These are phyloP conservation scores for Codiaeum variegatum DNA, from an alignment of 441 rosid species.

Conservation along the genomic window DNA sequence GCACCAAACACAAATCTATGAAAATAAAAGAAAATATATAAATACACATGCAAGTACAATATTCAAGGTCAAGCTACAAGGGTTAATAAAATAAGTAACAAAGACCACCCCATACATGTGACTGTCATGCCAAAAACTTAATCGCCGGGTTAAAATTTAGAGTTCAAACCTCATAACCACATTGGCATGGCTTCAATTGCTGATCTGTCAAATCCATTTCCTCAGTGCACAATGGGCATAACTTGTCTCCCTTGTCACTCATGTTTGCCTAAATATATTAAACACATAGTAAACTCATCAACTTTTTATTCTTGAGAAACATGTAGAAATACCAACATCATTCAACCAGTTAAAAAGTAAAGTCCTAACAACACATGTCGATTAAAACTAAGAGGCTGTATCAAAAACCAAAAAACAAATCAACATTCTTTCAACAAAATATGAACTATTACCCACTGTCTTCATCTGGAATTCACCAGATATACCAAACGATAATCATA, in stretches of 20 bases:
- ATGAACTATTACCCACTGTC: background rate
- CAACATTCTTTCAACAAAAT: background rate
- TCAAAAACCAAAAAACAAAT: background rate
- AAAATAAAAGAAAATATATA: slow-evolving; percentile 1
- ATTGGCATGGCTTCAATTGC: slow-evolving; percentile 91
- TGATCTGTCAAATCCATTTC: slow-evolving; percentile 96
- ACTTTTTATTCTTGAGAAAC: background rate
- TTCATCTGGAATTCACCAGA: background rate
- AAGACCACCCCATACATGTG: background rate
- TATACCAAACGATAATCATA: background rate
- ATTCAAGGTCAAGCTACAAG: background rate
- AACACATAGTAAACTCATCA: background rate
- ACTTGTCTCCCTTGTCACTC: slow-evolving; percentile 79
- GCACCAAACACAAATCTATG: slow-evolving; percentile 52
- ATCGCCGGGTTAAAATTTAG: slow-evolving; percentile 16
- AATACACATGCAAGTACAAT: background rate
- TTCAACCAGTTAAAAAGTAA: background rate
- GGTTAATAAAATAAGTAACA: background rate
- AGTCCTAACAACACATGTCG: background rate
- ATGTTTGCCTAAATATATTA: slow-evolving; percentile 38
- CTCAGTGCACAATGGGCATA: slow-evolving; percentile 86
- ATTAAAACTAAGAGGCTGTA: background rate
- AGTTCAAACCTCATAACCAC: slow-evolving; percentile 74
- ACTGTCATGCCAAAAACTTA: background rate
- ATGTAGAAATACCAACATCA: no score